Base-by-base conservation (phyloP, 306 rosid genomes). In the Comarum palustre region DNA sequence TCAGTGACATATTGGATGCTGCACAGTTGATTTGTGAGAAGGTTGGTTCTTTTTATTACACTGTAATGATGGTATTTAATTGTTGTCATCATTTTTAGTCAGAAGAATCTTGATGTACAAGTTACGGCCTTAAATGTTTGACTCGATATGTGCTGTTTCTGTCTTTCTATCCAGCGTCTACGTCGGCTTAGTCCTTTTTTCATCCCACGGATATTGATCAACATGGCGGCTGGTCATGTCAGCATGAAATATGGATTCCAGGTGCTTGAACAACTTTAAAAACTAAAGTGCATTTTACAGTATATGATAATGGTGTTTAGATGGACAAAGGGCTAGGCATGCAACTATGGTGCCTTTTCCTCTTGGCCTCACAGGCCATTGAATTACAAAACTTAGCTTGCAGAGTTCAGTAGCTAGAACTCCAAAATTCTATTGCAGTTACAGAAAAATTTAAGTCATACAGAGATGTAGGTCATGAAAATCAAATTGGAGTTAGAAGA, bases 221-320 rank as follows among this genome's bases (percentile, higher is more conserved):
- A 94, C 83, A 91, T 94, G 98, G 98, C 98, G 65, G 87, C 98
- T 42, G 97, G 98, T 67, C 98, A 91, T 48, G 87, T 94, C 81
- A 91, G 98, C 97, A 94, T 94, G 95, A 94, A 86, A 77, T 94
- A 91, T 82, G 96, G 97, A 50, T 89, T 94, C 77, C 97, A 94
- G 95, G 98, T 94, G 78, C 42, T 22, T 63, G 31, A 25, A 38
- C 66, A 42, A 48, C 75, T 77, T 75, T 51, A n/a, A 43, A 60
- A 59, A 38, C 66, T 29, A 29, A 60, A 73, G 74, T 63, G 17
- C 75, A 81, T 27, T 16, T 4, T 15, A 14, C 4, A 48, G 45
- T 36, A 5, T 34, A 12, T 15, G 24, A 48, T 61, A 17, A 17
- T 24, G 46, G 12, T 34, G 5, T 17, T 22, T 31, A 9, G 22